These are phyloP conservation scores for Pleurotus cornucopiae DNA, from an alignment of 768 basidiomycete genomes.

Conservation along the genomic window DNA sequence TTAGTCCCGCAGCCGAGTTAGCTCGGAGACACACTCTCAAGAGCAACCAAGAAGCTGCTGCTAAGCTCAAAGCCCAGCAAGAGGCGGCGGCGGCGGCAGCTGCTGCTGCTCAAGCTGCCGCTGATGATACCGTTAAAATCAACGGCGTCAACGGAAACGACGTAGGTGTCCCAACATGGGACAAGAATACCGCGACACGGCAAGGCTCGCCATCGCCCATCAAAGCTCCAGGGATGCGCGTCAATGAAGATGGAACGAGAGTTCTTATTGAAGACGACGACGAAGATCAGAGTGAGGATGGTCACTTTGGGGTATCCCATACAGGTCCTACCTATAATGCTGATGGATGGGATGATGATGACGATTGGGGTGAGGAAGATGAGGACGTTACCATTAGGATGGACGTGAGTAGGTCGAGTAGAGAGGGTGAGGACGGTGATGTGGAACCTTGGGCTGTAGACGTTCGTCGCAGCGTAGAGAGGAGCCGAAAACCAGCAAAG, in stretches of 20 bases:
- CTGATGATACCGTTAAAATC: slow-evolving; percentile 13
- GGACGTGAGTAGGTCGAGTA: slow-evolving; percentile 45
- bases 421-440: slow-evolving; percentile 53
- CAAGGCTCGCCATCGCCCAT: slow-evolving; percentile 43
- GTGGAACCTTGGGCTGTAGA: slow-evolving; percentile 77
- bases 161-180: slow-evolving; percentile 65
- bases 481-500: slow-evolving; percentile 58
- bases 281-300: slow-evolving; percentile 53
- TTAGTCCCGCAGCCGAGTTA: slow-evolving; percentile 87
- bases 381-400: slow-evolving; percentile 74
- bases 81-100: slow-evolving; percentile 47
- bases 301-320: slow-evolving; percentile 33
- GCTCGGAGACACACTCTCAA: slow-evolving; percentile 90
- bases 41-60: slow-evolving; percentile 78
- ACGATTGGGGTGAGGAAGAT: slow-evolving; percentile 72
- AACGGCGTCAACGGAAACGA: slow-evolving; percentile 23
- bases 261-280: slow-evolving; percentile 72
- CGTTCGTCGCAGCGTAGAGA: slow-evolving; percentile 69
- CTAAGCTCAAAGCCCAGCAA: slow-evolving; percentile 52
- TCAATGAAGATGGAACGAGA: slow-evolving; percentile 64
- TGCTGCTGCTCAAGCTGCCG: slow-evolving; percentile 25
- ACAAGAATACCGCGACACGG: slow-evolving; percentile 71
- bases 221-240: slow-evolving; percentile 32
- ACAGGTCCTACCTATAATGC: slow-evolving; percentile 38
- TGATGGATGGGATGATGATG: slow-evolving; percentile 77